Evolutionary conservation across 2,329 filamentous ascomycete genomes (phyloP).

Genomic region (Periconia sp.): DNA sequence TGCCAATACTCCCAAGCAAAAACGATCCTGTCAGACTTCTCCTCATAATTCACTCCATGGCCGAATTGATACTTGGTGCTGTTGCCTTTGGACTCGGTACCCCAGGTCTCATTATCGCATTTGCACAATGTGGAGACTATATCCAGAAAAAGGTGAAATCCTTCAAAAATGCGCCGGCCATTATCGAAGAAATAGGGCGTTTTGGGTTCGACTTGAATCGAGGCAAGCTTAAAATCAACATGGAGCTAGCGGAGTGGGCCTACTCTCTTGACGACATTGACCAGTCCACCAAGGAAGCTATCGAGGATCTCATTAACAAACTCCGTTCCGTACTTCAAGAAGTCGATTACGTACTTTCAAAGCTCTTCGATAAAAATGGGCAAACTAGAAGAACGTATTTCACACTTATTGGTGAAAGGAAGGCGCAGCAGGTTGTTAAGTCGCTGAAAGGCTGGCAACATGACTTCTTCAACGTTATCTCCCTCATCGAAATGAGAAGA

Average conservation of each 20-base stretch:
- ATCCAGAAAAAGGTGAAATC: background rate
- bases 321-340: background rate
- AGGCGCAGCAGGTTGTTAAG: background rate
- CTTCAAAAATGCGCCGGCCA: background rate
- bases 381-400: background rate
- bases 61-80: background rate
- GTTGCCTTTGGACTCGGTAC: background rate
- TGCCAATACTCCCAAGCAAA: no score
- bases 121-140: background rate
- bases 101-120: background rate
- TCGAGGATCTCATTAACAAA: background rate
- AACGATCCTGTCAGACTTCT: no score
- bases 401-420: background rate
- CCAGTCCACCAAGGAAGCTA: background rate
- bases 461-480: background rate
- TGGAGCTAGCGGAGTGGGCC: background rate
- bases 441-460: background rate
- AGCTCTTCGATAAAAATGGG: background rate
- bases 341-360: background rate
- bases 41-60: no score
- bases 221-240: background rate
- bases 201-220: background rate
- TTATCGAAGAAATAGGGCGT: background rate
- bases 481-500: background rate
- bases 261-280: background rate